A percentile compares a stretch with the other conserved stretches of the same genome.
Evolutionary conservation across 768 basidiomycete genomes (phyloP).

Genomic region (Leccinum imitatum): DNA sequence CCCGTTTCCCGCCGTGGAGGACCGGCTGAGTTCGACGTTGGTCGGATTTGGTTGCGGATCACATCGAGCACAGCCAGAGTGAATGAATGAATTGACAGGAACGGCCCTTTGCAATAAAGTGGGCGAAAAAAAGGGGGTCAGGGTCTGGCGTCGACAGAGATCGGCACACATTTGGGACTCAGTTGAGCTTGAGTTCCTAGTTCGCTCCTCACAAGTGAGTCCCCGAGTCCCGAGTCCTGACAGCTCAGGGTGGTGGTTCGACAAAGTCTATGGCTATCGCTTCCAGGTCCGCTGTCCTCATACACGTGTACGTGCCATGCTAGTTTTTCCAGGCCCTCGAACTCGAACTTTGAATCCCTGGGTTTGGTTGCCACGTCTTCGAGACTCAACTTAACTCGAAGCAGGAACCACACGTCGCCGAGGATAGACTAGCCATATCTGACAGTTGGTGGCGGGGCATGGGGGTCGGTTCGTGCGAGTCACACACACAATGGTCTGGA

Average conservation of each 20-base stretch:
- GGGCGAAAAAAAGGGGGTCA: background rate
- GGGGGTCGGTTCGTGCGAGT: too few relatives aligned
- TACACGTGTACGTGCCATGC: background rate
- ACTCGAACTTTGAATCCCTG: background rate
- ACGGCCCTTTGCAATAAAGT: background rate
- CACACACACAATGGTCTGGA: too few relatives aligned
- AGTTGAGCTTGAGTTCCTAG: background rate
- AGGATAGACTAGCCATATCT: background rate
- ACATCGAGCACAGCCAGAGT: background rate
- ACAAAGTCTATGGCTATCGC: background rate
- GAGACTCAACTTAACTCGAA: background rate
- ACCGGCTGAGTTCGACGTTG: background rate
- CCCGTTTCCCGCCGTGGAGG: background rate
- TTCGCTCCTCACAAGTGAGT: background rate
- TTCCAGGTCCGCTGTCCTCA: background rate
- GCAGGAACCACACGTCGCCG: background rate
- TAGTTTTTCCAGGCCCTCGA: background rate
- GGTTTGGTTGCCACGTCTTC: background rate
- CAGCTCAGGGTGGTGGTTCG: background rate
- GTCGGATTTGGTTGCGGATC: background rate
- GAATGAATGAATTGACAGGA: background rate
- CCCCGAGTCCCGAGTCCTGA: background rate
- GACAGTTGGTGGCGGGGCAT: too few relatives aligned
- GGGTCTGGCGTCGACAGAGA: background rate
- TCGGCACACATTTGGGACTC: background rate